Conservation (phyloP, 805 yeast genomes). For the Saccharomyces kudriavzevii region DNA sequence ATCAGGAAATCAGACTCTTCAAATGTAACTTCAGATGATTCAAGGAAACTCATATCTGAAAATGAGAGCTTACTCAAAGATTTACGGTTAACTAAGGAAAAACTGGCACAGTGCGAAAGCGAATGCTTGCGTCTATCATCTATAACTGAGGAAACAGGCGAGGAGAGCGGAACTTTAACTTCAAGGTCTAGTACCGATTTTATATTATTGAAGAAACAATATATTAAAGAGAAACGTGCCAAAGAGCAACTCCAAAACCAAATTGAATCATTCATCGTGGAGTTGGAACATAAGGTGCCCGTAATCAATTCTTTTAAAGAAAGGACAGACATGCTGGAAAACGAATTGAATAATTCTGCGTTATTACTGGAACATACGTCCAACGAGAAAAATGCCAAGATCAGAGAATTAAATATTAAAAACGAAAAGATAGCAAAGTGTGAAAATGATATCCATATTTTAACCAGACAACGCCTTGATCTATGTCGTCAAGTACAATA, state of each 20-base stretch:
- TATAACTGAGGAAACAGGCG: conserved; percentile 36
- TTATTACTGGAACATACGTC: conserved; percentile 45
- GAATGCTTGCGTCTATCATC: conserved; percentile 35
- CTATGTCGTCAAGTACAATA: conserved; percentile 71
- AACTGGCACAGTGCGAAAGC: conserved; percentile 28
- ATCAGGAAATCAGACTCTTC: conserved; percentile 40
- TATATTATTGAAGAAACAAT: conserved; percentile 52
- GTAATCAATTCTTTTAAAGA: conserved; percentile 56
- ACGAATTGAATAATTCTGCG: conserved; percentile 46
- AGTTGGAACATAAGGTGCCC: conserved; percentile 72
- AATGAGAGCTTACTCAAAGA: conserved; percentile 28
- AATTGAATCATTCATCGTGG: conserved; percentile 59
- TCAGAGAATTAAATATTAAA: conserved; percentile 10
- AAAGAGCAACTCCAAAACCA: conserved; percentile 62
- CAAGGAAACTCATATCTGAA: conserved; percentile 10
- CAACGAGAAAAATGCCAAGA: conserved; percentile 39
- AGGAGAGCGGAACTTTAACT: conserved; percentile 3
- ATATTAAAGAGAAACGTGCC: conserved; percentile 57
- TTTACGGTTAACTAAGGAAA: conserved; percentile 17
- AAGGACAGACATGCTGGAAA: conserved; percentile 46
- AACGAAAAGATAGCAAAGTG: conserved; percentile 17
- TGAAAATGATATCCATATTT: conserved; percentile 31
- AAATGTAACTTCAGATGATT: conserved; percentile 21
- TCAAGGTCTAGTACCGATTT: conserved; percentile 48
- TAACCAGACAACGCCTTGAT: conserved; percentile 54